Percentiles rank a stretch among this genome's conserved stretches.
These are phyloP conservation scores for Colletotrichum eleusines DNA, from an alignment of 2,329 filamentous ascomycete genomes.

Conservation along the genomic window DNA sequence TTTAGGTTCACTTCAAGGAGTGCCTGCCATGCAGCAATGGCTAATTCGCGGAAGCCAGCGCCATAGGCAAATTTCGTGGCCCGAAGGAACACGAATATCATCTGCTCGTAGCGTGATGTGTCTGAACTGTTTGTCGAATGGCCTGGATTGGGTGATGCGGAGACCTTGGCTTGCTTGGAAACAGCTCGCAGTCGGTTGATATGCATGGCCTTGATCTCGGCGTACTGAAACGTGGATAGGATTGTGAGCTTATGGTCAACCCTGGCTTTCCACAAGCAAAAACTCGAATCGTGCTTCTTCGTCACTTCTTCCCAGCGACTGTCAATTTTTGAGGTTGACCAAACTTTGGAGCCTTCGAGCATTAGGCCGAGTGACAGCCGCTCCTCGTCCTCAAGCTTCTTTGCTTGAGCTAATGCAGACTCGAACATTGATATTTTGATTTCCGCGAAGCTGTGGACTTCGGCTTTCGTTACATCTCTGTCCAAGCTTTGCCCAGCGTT, in stretches of 20 bases:
- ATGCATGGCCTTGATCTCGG: conserved; percentile 71
- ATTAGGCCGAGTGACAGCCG: conserved; percentile 76
- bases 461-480: conserved; percentile 65
- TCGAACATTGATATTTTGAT: conserved; percentile 85
- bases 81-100: conserved; percentile 80
- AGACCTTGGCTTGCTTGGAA: conserved; percentile 23
- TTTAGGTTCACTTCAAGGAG: conserved; percentile 79
- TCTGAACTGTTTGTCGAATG: not conserved
- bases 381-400: conserved; percentile 62
- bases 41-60: conserved; percentile 81
- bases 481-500: conserved; percentile 59
- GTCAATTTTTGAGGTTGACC: conserved; percentile 59
- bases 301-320: conserved; percentile 55
- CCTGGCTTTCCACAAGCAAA: conserved; percentile 79
- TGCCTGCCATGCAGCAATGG: conserved; percentile 86
- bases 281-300: conserved; percentile 65
- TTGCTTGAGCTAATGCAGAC: conserved; percentile 74
- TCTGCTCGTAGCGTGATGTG: conserved; percentile 52
- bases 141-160: conserved; percentile 28
- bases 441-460: conserved; percentile 78
- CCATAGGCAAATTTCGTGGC: conserved; percentile 81
- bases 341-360: conserved; percentile 78
- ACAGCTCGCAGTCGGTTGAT: conserved; percentile 59
- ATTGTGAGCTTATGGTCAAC: conserved; percentile 79
- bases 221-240: conserved; percentile 75